Conservation (phyloP, 495 filamentous ascomycete genomes). For the Hypoxylon lienhwacheense region DNA sequence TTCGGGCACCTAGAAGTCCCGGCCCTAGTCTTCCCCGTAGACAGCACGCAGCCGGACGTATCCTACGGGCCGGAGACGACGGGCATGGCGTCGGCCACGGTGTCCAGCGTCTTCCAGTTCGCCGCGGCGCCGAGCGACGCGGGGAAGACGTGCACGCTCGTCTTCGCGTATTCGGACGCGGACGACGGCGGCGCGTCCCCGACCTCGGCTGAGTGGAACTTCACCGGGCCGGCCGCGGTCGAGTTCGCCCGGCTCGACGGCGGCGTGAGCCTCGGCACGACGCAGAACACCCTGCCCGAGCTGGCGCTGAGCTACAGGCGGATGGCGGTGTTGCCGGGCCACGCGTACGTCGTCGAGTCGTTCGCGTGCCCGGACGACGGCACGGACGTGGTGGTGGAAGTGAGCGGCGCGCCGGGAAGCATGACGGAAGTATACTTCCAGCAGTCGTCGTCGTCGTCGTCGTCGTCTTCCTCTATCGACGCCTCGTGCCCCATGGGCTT, state of each 20-base stretch:
- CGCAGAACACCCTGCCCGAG: slow-evolving; percentile 53
- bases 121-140: slow-evolving; percentile 58
- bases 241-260: slow-evolving; percentile 53
- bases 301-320: slow-evolving; percentile 50
- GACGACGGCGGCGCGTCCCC: slow-evolving; percentile 51
- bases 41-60: slow-evolving; percentile 55
- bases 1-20: slow-evolving; percentile 60
- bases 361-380: slow-evolving; percentile 62
- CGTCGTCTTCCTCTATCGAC: too few species aligned
- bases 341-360: slow-evolving; percentile 57
- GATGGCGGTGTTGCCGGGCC: slow-evolving; percentile 56
- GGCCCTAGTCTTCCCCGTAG: slow-evolving; percentile 67
- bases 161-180: slow-evolving; percentile 66
- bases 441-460: slow-evolving; percentile 64
- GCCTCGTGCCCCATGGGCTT: slow-evolving; percentile 65
- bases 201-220: slow-evolving; percentile 56
- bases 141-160: slow-evolving; percentile 63
- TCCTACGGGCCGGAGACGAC: slow-evolving; percentile 57
- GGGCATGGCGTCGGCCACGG: slow-evolving; percentile 55
- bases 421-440: slow-evolving; percentile 62
- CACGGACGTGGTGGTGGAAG: slow-evolving; percentile 52
- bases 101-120: slow-evolving; percentile 70
- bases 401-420: slow-evolving; percentile 50
- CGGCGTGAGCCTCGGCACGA: slow-evolving; percentile 48
- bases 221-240: slow-evolving; percentile 61